These are phyloP conservation scores for Oryza rufipogon DNA, from an alignment of 176 grass and related monocot species.

Conservation along the genomic window DNA sequence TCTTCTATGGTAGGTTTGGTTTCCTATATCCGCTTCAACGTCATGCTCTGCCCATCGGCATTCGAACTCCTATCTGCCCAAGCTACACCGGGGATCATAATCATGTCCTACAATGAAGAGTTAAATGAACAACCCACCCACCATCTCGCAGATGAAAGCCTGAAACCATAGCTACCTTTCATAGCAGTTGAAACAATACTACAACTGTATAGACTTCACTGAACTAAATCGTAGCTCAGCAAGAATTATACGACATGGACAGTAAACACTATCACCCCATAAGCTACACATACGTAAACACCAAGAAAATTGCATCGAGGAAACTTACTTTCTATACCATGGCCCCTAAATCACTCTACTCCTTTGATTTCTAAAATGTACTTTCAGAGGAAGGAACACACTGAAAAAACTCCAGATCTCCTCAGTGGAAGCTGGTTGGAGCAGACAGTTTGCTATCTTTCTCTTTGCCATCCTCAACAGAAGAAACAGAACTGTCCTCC, in stretches of 20 bases:
- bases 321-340: not conserved
- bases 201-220: not conserved
- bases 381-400: not conserved
- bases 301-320: not conserved
- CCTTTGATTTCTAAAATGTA: not conserved
- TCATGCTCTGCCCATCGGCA: not conserved
- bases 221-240: not conserved
- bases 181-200: not conserved
- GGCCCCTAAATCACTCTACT: not conserved
- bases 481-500: conserved; percentile 33
- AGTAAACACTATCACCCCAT: not conserved
- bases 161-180: not conserved
- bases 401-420: not conserved
- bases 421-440: conserved; percentile 41
- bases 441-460: not conserved
- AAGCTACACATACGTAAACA: not conserved
- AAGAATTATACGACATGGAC: not conserved
- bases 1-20: too few relatives aligned
- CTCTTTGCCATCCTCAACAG: conserved; percentile 36
- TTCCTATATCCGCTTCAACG: not conserved
- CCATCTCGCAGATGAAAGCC: not conserved
- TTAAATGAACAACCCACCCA: too few relatives aligned
- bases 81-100: not conserved
- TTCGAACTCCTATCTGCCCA: conserved; percentile 15
- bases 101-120: too few relatives aligned